Conservation (phyloP, 306 rosid genomes). For the Acacia confusa region DNA sequence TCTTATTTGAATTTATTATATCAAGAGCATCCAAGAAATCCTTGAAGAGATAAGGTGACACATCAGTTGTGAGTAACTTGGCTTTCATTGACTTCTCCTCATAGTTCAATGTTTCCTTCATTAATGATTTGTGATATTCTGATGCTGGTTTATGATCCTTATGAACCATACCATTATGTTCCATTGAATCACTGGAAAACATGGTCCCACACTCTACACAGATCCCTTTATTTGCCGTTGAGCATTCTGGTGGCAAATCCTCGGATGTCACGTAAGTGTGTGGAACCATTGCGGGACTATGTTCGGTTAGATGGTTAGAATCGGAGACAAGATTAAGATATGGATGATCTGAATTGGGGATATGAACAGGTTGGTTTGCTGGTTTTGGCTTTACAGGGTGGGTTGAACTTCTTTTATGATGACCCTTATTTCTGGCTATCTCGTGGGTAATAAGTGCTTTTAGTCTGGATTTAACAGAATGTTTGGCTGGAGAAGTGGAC, state of each 20-base stretch:
- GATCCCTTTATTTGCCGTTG: constrained; percentile 11
- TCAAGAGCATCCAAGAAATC: constrained; percentile 55
- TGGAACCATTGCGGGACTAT: constrained; percentile 30
- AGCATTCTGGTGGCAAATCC: constrained; percentile 22
- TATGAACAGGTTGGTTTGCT: constrained; percentile 16
- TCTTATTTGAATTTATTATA: constrained; percentile 45
- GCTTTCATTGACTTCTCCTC: constrained; percentile 43
- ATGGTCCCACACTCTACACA: constrained; percentile 37
- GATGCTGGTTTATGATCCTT: constrained; percentile 22
- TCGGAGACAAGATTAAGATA: constrained; percentile 41
- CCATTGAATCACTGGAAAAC: constrained; percentile 10
- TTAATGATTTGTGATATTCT: neutral
- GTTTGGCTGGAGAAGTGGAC: constrained; percentile 30
- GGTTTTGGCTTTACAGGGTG: constrained; percentile 43
- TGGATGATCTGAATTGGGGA: constrained; percentile 38
- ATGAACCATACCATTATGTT: constrained; percentile 18
- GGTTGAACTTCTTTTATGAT: constrained; percentile 58
- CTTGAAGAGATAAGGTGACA: constrained; percentile 50
- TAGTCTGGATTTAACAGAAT: constrained; percentile 52
- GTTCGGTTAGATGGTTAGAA: constrained; percentile 20
- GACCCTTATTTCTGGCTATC: constrained; percentile 39
- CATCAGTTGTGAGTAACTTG: constrained; percentile 46
- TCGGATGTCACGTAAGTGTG: constrained; percentile 29
- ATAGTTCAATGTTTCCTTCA: constrained; percentile 8
- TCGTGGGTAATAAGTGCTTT: constrained; percentile 55